Evolutionary conservation across 2,329 filamentous ascomycete genomes (phyloP).

Genomic region (Fusarium sp.): DNA sequence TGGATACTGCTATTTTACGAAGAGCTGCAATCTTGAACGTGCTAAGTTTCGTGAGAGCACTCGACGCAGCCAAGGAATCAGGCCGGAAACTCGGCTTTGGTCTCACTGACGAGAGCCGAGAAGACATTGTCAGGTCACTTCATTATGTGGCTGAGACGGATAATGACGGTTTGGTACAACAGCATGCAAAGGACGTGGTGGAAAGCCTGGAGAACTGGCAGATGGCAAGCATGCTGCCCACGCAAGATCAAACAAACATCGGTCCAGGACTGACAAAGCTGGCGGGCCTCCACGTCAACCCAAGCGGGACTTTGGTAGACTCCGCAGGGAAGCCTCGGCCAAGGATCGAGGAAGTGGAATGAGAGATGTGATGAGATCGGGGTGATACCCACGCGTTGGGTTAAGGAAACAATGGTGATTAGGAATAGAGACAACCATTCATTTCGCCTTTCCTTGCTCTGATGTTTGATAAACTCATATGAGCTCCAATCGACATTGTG

Average conservation of each 20-base stretch:
- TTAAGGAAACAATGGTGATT: background rate
- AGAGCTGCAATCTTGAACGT: conserved; percentile 75
- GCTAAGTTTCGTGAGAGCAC: conserved; percentile 70
- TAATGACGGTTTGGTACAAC: conserved; percentile 74
- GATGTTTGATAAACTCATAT: background rate
- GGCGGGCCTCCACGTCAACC: conserved; percentile 57
- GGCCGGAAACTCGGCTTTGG: conserved; percentile 65
- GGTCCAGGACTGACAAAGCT: conserved; percentile 51
- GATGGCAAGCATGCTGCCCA: conserved; percentile 63
- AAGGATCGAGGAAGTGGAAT: conserved; percentile 74
- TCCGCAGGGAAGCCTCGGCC: conserved; percentile 52
- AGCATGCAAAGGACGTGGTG: conserved; percentile 75
- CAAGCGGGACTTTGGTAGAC: conserved; percentile 45
- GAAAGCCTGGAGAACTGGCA: conserved; percentile 75
- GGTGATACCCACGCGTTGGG: conserved; percentile 18
- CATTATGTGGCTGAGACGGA: conserved; percentile 75
- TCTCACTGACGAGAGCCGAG: conserved; percentile 66
- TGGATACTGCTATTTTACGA: conserved; percentile 73
- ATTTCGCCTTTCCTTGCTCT: background rate
- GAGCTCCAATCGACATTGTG: too few relatives aligned
- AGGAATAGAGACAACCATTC: background rate
- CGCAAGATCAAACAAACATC: conserved; percentile 43
- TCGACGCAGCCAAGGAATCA: conserved; percentile 66
- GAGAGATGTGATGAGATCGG: conserved; percentile 45
- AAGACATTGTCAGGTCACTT: conserved; percentile 73